phyloP scores from a whole-genome alignment of 2,329 filamentous ascomycete species.

The Emmonsiellopsis sp. region DNA sequence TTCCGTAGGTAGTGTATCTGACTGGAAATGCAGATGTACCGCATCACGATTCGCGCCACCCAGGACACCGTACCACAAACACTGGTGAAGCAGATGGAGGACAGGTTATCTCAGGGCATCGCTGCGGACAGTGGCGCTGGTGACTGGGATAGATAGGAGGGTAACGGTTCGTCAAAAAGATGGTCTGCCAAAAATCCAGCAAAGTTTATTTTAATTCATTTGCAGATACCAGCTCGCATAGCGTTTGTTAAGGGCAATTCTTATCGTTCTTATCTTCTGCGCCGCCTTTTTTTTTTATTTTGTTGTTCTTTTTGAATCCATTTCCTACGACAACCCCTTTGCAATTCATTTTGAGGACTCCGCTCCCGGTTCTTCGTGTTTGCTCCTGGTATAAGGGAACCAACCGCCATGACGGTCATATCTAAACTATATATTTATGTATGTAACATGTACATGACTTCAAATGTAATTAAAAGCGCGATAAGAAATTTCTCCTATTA shows the following conservation, averaged over 20 bases:
- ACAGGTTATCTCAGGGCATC: slow-evolving; percentile 56
- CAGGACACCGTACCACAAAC: slow-evolving; percentile 79
- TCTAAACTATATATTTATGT: slow-evolving; percentile 7
- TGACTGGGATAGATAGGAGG: not conserved
- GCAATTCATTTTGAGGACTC: too few species aligned
- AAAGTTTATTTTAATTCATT: too few species aligned
- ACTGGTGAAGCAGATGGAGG: slow-evolving; percentile 79
- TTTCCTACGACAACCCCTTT: too few species aligned
- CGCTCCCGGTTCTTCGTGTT: too few species aligned
- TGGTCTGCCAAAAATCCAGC: too few species aligned
- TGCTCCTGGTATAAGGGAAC: too few species aligned
- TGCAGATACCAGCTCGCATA: too few species aligned
- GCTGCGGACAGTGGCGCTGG: slow-evolving; percentile 11
- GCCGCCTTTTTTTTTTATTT: not conserved
- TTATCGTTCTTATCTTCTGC: too few species aligned
- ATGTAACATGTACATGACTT: slow-evolving; percentile 1
- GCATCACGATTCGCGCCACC: slow-evolving; percentile 85
- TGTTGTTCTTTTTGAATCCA: not conserved
- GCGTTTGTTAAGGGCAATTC: too few species aligned
- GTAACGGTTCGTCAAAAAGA: too few species aligned
- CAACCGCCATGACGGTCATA: not conserved
- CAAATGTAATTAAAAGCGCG: not conserved
- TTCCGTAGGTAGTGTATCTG: slow-evolving; percentile 7
- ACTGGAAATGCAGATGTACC: slow-evolving; percentile 64
- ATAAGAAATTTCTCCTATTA: not conserved